These are phyloP conservation scores for Euclidium syriacum DNA, from an alignment of 345 rosid species.

Conservation along the genomic window DNA sequence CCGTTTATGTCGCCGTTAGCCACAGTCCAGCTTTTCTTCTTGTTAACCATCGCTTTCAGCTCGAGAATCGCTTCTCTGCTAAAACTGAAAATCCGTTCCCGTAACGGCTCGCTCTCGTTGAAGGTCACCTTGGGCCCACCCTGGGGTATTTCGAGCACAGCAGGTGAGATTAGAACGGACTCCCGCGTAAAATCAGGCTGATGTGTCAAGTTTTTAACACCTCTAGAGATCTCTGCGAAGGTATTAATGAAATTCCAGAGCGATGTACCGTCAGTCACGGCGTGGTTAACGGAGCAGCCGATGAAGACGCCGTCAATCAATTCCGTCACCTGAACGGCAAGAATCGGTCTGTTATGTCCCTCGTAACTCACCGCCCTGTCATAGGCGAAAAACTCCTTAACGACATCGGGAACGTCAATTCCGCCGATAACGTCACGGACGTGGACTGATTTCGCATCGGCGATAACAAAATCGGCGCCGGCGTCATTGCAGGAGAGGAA, in stretches of 20 bases:
- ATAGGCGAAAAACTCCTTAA: conserved; percentile 53
- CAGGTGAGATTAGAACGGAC: conserved; percentile 56
- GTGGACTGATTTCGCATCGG: conserved; percentile 32
- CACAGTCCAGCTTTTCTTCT: conserved; percentile 8
- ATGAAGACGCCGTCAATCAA: conserved; percentile 70
- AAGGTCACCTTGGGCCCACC: conserved; percentile 80
- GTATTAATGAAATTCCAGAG: conserved; percentile 92
- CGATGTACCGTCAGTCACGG: conserved; percentile 85
- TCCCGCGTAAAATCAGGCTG: conserved; percentile 64
- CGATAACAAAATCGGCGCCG: conserved; percentile 64
- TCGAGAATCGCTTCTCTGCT: conserved; percentile 53
- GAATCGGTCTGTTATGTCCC: conserved; percentile 68
- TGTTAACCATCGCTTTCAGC: conserved; percentile 61
- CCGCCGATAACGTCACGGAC: conserved; percentile 47
- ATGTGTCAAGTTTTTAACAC: conserved; percentile 30
- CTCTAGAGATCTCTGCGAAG: conserved; percentile 68
- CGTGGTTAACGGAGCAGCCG: conserved; percentile 70
- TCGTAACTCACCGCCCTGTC: conserved; percentile 64
- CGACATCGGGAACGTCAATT: conserved; percentile 46
- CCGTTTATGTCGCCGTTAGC: conserved; percentile 32
- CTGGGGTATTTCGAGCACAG: conserved; percentile 54
- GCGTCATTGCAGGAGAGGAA: conserved; percentile 64
- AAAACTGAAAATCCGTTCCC: conserved; percentile 86
- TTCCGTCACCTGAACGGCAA: conserved; percentile 87
- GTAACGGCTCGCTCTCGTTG: conserved; percentile 54